Conservation (phyloP, 2,329 filamentous ascomycete genomes). For the Penicillium hesseltinei region DNA sequence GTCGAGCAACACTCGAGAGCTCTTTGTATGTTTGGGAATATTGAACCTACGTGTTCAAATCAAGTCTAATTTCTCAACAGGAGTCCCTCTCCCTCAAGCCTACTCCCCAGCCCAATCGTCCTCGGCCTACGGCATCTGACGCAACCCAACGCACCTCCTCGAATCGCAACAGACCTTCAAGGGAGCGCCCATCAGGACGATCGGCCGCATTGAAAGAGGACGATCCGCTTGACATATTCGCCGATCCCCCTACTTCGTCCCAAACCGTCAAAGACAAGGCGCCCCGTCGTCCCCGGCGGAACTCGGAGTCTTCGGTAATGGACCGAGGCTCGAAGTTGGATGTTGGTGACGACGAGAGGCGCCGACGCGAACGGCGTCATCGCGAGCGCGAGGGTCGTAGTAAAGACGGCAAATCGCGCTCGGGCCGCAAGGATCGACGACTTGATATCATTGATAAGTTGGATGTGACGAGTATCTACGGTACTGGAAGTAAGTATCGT, state of each 20-base stretch:
- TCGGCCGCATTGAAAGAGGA: slow-evolving; percentile 21
- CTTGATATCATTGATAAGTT: slow-evolving; percentile 95
- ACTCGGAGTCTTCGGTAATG: slow-evolving; percentile 64
- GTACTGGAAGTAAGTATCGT: slow-evolving; percentile 71
- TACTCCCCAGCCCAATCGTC: slow-evolving; percentile 36
- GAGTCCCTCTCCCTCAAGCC: slow-evolving; percentile 41
- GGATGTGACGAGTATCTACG: slow-evolving; percentile 94
- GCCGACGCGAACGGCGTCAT: slow-evolving; percentile 49
- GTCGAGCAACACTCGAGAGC: slow-evolving; percentile 53
- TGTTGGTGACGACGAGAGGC: slow-evolving; percentile 48
- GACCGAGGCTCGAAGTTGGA: slow-evolving; percentile 50
- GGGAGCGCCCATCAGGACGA: slow-evolving; percentile 25
- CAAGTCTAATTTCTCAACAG: slow-evolving; percentile 22
- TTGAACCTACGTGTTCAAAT: slow-evolving; percentile 2
- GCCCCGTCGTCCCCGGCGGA: slow-evolving; percentile 52
- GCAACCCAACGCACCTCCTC: slow-evolving; percentile 25
- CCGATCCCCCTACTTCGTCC: slow-evolving; percentile 41
- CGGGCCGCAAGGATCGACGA: slow-evolving; percentile 41
- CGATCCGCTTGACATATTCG: slow-evolving; percentile 50
- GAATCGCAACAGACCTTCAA: slow-evolving; percentile 28
- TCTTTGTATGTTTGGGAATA: slow-evolving; percentile 55
- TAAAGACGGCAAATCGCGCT: slow-evolving; percentile 40
- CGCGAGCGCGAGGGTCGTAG: slow-evolving; percentile 50
- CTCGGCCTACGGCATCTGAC: slow-evolving; percentile 35
- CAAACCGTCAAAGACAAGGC: slow-evolving; percentile 4